phyloP scores from a whole-genome alignment of 2,329 filamentous ascomycete species.

The Alternaria triticimaculans region DNA sequence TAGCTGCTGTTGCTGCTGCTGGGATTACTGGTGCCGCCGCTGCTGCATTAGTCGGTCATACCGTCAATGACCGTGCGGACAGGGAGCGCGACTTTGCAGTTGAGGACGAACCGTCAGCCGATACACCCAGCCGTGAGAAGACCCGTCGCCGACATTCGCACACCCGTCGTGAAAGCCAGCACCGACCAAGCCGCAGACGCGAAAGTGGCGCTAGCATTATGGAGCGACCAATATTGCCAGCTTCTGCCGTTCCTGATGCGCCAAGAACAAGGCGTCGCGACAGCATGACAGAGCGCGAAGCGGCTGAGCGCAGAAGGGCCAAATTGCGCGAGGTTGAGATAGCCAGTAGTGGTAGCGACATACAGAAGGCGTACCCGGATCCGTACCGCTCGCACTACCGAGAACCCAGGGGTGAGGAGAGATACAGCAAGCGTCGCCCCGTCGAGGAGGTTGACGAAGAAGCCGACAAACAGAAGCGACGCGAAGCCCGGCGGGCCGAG shows the following conservation, averaged over 20 bases:
- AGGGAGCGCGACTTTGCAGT: slow-evolving; percentile 38
- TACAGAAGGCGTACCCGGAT: slow-evolving; percentile 36
- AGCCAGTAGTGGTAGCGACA: slow-evolving; percentile 32
- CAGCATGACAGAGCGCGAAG: slow-evolving; percentile 43
- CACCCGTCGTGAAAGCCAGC: slow-evolving; percentile 34
- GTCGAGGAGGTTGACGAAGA: slow-evolving; percentile 36
- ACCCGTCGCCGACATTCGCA: slow-evolving; percentile 40
- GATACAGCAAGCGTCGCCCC: slow-evolving; percentile 36
- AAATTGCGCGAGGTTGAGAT: slow-evolving; percentile 28
- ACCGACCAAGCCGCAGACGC: slow-evolving; percentile 35
- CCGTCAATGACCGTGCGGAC: slow-evolving; percentile 8
- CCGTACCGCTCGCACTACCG: slow-evolving; percentile 33
- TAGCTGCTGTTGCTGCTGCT: background rate
- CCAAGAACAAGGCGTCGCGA: slow-evolving; percentile 39
- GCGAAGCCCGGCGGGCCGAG: slow-evolving; percentile 37
- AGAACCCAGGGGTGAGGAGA: slow-evolving; percentile 36
- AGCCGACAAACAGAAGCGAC: slow-evolving; percentile 34
- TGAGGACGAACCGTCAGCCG: slow-evolving; percentile 27
- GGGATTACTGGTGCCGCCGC: background rate
- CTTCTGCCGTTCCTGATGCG: slow-evolving; percentile 21
- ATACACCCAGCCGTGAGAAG: slow-evolving; percentile 33
- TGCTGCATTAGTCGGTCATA: background rate
- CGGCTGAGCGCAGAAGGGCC: slow-evolving; percentile 24
- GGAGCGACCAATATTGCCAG: slow-evolving; percentile 31
- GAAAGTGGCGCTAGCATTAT: slow-evolving; percentile 41